Evolutionary conservation across 768 basidiomycete species (phyloP), one percentile per base, ranked within the genome.

Genomic region (Pleurotus pulmonarius): DNA sequence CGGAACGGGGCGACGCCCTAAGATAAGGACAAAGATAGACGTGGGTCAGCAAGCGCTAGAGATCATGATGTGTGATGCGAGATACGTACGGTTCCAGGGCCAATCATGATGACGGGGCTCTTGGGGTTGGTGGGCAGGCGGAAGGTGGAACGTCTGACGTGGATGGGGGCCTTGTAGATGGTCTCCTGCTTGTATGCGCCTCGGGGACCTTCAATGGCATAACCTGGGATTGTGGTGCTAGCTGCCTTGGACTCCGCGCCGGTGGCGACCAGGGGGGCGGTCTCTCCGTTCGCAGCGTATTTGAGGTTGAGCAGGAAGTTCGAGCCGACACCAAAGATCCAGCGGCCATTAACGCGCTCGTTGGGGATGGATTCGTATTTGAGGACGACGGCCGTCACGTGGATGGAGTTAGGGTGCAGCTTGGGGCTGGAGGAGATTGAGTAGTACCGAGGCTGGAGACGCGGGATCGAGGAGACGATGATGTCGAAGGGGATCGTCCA

Each of bases 1-100:
- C 97, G 91, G 92, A 99, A 99, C 7, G 97, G 97, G 46, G 97
- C 97, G 56, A 99, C 94, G 77, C 97, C 97, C 94, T 96, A 57
- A 12, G 58, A 18, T 40, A 41, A 46, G 44, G 48, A 22, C 11
- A 34, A 34, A 60, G 40, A 43, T 18, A 47, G 40, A 46, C 62
- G 61, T 59, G 45, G n/a, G n/a, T n/a, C n/a, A 46, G 58, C 48
- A 54, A 47, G 45, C 15, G 29, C 51, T 16, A 57, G 9, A 43
- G n/a, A 56, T 22, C 20, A 39, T 26, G 49, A 46, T 22, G 3
- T 55, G 24, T 29, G 18, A 37, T 20, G 22, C 22, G 16, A 12
- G 29, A 46, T 39, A 83, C 92, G 75, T 69, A 96, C 94, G 56
- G 95, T 99, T 53, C 97, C 97, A 59, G 97, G 97, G 41, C 97